Evolutionary conservation across 2,329 filamentous ascomycete species (phyloP), one percentile per base, ranked within the genome.

Genomic region (Exserohilum turcica): DNA sequence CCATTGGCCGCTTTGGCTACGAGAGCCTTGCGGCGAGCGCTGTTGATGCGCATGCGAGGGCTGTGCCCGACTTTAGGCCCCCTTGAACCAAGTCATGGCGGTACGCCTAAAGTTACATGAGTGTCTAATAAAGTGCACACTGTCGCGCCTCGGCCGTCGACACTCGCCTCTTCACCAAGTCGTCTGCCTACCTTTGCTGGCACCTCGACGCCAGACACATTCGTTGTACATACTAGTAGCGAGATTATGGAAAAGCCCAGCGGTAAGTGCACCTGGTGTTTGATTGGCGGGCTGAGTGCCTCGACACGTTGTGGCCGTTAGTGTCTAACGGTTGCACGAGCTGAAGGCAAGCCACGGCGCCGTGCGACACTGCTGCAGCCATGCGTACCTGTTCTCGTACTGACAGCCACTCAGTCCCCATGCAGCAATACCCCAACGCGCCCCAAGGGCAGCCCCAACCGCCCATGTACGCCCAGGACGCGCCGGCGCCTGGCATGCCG

Each of bases 381-480:
- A n/a, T n/a, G n/a, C n/a, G n/a, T n/a, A n/a, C n/a, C 10, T 9
- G 48, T 6, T 21, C 35, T 36, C 21, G 10, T 29, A 43, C 60
- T 70, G 42, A 71, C 62, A 51, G 33, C 6, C 28, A 32, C 36
- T 19, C 42, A 73, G 71, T 73, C 27, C 71, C 71, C 54, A 73
- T 74, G 70, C 72, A 74, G 58, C 70, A 71, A 56, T 74, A 67
- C 56, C 68, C 71, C 21, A 63, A 67, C 38, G 68, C 70, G 3
- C 70, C 70, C 29, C 70, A 72, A 55, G 60, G 63, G 29, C 57
- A 57, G 28, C 66, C 63, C 15, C 48, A 53, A 33, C 50, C 44
- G 28, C 31, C 54, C 32, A 59, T 61, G 48, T 69, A 71, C 39
- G 46, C 52, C 12, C 61, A 64, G 32, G 56, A 61, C 16, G 43